A percentile compares a stretch with the other conserved stretches of the same genome.
Conservation (phyloP, 2,329 filamentous ascomycete genomes). For the Sporothrix mexicana region DNA sequence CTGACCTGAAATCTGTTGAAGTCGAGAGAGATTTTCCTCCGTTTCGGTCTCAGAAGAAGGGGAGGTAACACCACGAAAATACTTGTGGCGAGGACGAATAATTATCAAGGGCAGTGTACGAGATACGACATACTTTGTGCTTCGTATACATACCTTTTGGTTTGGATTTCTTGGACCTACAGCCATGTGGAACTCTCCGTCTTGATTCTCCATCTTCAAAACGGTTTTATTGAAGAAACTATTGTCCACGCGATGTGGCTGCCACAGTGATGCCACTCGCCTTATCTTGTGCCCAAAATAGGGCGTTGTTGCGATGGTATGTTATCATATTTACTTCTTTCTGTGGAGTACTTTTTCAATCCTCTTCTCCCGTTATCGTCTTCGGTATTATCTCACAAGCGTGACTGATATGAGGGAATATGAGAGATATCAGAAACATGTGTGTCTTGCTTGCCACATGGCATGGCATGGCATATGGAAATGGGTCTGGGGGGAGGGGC, state of each 20-base stretch:
- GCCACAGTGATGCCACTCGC: background rate
- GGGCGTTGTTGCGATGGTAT: background rate
- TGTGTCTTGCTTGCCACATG: constrained; percentile 24
- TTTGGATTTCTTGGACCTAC: background rate
- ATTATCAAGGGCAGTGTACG: too few species aligned
- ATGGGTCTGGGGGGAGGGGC: background rate
- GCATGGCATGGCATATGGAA: constrained; percentile 13
- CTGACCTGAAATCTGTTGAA: too few species aligned
- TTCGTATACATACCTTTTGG: background rate
- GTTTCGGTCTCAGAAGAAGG: too few species aligned
- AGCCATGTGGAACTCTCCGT: constrained; percentile 4
- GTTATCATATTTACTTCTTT: background rate
- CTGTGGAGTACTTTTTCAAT: background rate
- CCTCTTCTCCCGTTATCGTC: background rate
- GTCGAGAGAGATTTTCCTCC: too few species aligned
- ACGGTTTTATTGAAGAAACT: background rate
- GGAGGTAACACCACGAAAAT: too few species aligned
- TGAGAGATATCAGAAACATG: constrained; percentile 9
- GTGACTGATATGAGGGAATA: background rate
- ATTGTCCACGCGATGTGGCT: constrained; percentile 1
- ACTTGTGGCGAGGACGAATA: too few species aligned
- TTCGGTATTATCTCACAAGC: background rate
- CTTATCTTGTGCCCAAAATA: constrained; percentile 7
- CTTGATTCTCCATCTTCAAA: background rate
- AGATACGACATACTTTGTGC: too few species aligned